Conservation (phyloP, 441 rosid genomes). For the Mallotus repandus region DNA sequence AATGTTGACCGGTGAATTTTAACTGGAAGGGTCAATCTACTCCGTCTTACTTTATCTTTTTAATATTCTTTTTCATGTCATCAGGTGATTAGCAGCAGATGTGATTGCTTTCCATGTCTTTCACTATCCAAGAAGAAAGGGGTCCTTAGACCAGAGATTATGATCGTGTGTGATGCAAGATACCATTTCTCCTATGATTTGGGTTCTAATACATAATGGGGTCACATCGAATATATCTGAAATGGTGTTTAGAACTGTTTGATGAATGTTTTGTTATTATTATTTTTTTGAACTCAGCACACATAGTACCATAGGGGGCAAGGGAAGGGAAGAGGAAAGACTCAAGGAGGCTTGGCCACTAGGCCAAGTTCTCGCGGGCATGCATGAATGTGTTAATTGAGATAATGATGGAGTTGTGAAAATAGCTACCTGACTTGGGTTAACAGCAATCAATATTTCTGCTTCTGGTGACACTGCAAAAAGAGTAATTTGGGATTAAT, state of each 20-base stretch:
- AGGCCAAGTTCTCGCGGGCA: too few species aligned
- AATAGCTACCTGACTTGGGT: too few species aligned
- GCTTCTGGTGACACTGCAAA: background rate
- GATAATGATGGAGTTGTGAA: too few species aligned
- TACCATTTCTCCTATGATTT: too few species aligned
- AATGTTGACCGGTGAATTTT: too few species aligned
- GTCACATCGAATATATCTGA: background rate
- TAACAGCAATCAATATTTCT: too few species aligned
- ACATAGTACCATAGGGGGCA: too few species aligned
- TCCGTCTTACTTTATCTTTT: background rate
- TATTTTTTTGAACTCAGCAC: too few species aligned
- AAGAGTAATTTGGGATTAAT: background rate
- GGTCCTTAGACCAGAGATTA: background rate
- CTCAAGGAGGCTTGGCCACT: too few species aligned
- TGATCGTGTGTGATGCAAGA: background rate
- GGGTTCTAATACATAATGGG: background rate
- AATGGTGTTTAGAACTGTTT: background rate
- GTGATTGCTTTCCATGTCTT: background rate
- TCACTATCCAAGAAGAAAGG: conserved; percentile 1
- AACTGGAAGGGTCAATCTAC: background rate
- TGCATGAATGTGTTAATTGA: too few species aligned
- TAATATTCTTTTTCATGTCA: background rate
- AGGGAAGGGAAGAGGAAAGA: too few species aligned
- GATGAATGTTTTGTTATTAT: too few species aligned
- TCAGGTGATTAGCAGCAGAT: background rate